phyloP scores from a whole-genome alignment of 225 moss, liverwort and hornwort genomes.

The Sphagnum contortum region DNA sequence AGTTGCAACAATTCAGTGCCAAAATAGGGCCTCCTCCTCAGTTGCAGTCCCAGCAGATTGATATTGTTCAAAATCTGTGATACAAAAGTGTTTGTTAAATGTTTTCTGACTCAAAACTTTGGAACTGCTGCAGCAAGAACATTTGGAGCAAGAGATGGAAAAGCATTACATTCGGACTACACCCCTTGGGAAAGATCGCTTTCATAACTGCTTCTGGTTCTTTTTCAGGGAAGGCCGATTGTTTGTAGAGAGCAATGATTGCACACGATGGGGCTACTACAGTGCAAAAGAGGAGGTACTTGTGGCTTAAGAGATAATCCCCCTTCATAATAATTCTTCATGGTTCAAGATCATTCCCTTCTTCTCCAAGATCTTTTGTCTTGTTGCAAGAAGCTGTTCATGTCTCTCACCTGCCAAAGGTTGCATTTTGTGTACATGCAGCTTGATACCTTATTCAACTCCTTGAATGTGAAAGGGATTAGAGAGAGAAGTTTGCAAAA shows the following conservation, averaged over 20 bases:
- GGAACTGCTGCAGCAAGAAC: slow-evolving; percentile 61
- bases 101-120: too few relatives aligned
- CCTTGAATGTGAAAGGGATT: slow-evolving; percentile 86
- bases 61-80: too few relatives aligned
- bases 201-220: slow-evolving; percentile 89
- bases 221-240: slow-evolving; percentile 82
- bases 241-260: slow-evolving; percentile 88
- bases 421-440: slow-evolving; percentile 15
- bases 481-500: slow-evolving; percentile 76
- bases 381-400: too few relatives aligned
- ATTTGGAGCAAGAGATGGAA: slow-evolving; percentile 81
- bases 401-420: too few relatives aligned
- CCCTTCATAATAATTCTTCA: too few relatives aligned
- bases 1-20: too few relatives aligned
- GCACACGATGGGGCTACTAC: slow-evolving; percentile 79
- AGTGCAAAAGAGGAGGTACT: slow-evolving; percentile 91
- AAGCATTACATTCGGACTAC: slow-evolving; percentile 73
- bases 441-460: slow-evolving; percentile 73
- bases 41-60: too few relatives aligned
- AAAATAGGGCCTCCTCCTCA: too few relatives aligned
- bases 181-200: slow-evolving; percentile 83
- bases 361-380: too few relatives aligned
- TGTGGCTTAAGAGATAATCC: neutral
- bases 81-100: too few relatives aligned
- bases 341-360: too few relatives aligned